A percentile compares a stretch with the other conserved stretches of the same genome.
Conservation (phyloP, 148 eudicot genomes). For the Rhododendron henanense region DNA sequence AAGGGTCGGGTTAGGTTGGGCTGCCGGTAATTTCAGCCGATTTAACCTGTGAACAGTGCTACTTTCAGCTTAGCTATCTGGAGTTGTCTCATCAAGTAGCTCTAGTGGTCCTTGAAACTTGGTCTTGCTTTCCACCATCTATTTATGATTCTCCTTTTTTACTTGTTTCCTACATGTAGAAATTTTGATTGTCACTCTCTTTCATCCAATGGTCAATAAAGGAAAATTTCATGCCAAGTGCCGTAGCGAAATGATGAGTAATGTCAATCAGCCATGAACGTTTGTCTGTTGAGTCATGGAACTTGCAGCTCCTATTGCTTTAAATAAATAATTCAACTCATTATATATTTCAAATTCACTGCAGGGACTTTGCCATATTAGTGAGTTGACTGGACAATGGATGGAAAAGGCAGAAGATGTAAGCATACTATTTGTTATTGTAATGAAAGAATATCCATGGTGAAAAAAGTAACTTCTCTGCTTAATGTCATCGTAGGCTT, state of each 20-base stretch:
- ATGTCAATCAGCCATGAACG: background rate
- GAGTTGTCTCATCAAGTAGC: background rate
- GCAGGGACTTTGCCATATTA: conserved; percentile 99
- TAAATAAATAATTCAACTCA: background rate
- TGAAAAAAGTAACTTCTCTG: background rate
- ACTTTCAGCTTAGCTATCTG: background rate
- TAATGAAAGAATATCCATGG: background rate
- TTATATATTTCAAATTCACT: conserved; percentile 8
- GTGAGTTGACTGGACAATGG: conserved; percentile 82
- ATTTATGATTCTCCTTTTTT: background rate
- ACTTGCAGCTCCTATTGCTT: background rate
- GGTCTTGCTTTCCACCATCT: background rate
- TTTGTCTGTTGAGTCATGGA: background rate
- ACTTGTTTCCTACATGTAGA: background rate
- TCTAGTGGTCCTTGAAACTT: background rate
- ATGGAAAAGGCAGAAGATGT: conserved; percentile 94
- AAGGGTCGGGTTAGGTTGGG: background rate
- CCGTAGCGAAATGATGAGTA: background rate
- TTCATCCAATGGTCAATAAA: background rate
- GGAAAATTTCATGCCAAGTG: background rate
- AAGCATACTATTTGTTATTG: conserved; percentile 23
- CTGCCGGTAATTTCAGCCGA: background rate
- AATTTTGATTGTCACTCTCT: background rate
- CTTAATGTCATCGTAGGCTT: conserved; percentile 43
- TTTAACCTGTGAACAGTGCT: background rate